phyloP scores from a whole-genome alignment of 2,329 filamentous ascomycete species.

The Cryphonectria radicalis region DNA sequence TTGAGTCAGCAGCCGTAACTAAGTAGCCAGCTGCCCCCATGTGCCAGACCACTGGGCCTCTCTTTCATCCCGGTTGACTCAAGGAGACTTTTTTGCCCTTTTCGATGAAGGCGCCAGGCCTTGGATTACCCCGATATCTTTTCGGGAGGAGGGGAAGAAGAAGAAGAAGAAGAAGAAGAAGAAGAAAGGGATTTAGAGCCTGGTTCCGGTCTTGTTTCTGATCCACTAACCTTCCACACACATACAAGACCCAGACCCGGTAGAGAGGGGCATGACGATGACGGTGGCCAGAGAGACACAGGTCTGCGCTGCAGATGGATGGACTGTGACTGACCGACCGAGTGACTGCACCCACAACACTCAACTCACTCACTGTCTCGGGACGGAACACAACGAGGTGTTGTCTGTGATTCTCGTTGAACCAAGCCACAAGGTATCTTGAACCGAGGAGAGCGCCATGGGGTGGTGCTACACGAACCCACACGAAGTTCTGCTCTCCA shows the following conservation, averaged over 20 bases:
- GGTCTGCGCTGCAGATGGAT: background rate
- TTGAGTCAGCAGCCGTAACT: slow-evolving; percentile 51
- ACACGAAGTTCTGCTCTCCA: slow-evolving; percentile 11
- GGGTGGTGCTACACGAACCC: background rate
- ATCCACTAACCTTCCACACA: background rate
- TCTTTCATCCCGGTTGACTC: slow-evolving; percentile 33
- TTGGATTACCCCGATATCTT: background rate
- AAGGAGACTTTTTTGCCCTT: slow-evolving; percentile 39
- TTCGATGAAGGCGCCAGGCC: slow-evolving; percentile 40
- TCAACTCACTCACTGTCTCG: slow-evolving; percentile 21
- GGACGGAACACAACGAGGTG: slow-evolving; percentile 13
- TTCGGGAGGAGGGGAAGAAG: slow-evolving; percentile 6
- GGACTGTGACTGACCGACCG: background rate
- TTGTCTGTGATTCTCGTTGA: slow-evolving; percentile 1
- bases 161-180: background rate
- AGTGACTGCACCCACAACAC: background rate
- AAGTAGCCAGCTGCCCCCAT: slow-evolving; percentile 44
- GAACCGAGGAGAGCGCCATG: slow-evolving; percentile 17
- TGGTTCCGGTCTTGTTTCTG: background rate
- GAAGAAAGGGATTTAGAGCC: background rate
- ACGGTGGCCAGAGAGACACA: background rate
- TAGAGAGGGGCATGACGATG: background rate
- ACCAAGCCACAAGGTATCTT: slow-evolving; percentile 20
- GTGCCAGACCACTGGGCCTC: slow-evolving; percentile 37
- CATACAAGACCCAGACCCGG: background rate